A percentile compares a stretch with the other conserved stretches of the same genome.
Conservation (phyloP, 345 rosid genomes). For the Citrus hindsii region DNA sequence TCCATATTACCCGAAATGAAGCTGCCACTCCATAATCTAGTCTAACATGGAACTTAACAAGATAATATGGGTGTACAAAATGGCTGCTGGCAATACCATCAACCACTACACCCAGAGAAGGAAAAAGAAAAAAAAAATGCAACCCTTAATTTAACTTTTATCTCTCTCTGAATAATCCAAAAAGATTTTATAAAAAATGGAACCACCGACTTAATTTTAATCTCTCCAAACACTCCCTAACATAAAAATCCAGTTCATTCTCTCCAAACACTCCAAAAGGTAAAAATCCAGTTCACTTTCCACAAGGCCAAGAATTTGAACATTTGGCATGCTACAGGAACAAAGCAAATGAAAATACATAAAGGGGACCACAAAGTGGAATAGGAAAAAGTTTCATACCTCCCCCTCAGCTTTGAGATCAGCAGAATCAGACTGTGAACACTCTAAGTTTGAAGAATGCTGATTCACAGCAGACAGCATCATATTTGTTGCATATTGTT, state of each 20-base stretch:
- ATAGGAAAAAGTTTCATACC: conserved; percentile 36
- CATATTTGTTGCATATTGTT: conserved; percentile 82
- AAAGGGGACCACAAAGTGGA: neutral
- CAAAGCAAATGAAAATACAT: neutral
- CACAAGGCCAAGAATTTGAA: neutral
- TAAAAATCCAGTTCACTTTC: neutral
- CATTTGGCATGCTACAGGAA: neutral
- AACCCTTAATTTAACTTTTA: neutral
- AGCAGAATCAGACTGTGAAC: conserved; percentile 37
- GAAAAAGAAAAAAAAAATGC: neutral
- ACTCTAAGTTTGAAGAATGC: conserved; percentile 35
- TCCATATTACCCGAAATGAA: neutral
- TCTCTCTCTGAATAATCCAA: neutral
- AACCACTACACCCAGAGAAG: neutral
- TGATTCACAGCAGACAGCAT: conserved; percentile 62
- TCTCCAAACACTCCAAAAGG: neutral
- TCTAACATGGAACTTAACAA: neutral
- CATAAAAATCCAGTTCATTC: neutral
- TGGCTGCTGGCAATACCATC: neutral
- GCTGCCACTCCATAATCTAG: no score
- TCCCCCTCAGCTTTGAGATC: conserved; percentile 53
- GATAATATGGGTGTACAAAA: neutral
- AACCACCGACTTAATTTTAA: neutral
- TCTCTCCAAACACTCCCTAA: neutral
- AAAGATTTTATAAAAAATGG: neutral